Percentiles rank a stretch among this genome's conserved stretches.
Conservation (phyloP, 108 stramenopile genomes). For the Cyclotella atomus region DNA sequence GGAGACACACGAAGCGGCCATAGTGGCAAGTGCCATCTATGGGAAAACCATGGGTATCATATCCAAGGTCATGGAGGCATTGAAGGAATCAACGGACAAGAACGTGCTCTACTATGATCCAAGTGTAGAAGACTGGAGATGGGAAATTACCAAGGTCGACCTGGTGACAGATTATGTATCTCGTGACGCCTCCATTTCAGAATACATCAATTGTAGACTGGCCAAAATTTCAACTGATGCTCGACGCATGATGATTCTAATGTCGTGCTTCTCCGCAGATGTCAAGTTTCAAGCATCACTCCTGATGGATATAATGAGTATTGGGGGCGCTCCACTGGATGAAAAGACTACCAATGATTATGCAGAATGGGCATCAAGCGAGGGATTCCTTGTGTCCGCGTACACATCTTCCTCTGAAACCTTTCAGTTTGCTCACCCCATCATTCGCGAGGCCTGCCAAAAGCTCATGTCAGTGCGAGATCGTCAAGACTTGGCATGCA, state of each 20-base stretch:
- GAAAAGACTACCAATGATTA: neutral
- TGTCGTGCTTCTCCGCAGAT: constrained; percentile 3
- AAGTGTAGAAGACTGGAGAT: constrained; percentile 1
- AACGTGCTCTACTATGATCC: constrained; percentile 1
- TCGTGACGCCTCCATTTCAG: neutral
- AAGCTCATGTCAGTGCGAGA: neutral
- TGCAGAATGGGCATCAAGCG: neutral
- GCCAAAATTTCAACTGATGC: neutral
- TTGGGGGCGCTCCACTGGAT: neutral
- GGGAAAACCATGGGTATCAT: constrained; percentile 2
- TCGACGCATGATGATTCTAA: constrained; percentile 10
- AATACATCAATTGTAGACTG: neutral
- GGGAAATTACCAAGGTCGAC: constrained; percentile 5
- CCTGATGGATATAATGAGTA: neutral
- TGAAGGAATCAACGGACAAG: neutral
- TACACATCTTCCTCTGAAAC: neutral
- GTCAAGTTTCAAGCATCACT: neutral
- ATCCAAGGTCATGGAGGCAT: neutral
- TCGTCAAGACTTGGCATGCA: neutral
- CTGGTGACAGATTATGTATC: constrained; percentile 6
- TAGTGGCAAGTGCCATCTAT: neutral
- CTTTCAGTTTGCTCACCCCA: constrained; percentile 6
- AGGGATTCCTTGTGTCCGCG: neutral
- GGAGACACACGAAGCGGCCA: neutral
- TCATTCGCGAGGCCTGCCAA: constrained; percentile 5